Conservation (phyloP, 116 monocot species). For the Posidonia oceanica region DNA sequence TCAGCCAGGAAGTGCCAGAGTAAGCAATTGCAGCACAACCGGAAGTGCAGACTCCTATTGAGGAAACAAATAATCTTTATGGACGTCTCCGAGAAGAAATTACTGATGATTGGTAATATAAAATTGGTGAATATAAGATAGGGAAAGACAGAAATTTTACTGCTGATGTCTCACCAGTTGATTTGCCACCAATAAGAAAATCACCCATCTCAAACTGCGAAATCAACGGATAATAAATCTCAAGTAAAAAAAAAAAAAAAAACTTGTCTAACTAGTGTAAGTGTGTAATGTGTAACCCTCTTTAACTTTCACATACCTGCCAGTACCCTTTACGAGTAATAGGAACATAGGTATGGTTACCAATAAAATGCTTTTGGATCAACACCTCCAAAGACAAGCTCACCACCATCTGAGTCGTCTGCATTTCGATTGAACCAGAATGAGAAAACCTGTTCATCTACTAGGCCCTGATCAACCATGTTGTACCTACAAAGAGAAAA, state of each 20-base stretch:
- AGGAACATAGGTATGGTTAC: slow-evolving; percentile 64
- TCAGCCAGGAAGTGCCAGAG: slow-evolving; percentile 85
- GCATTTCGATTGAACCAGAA: slow-evolving; percentile 75
- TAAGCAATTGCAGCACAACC: slow-evolving; percentile 87
- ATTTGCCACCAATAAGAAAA: slow-evolving; percentile 33
- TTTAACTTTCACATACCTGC: slow-evolving; percentile 38
- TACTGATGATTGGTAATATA: not conserved
- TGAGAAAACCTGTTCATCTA: slow-evolving; percentile 58
- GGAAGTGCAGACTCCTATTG: slow-evolving; percentile 54
- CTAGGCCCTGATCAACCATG: slow-evolving; percentile 53
- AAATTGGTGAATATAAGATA: not conserved
- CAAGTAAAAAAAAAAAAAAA: too few relatives aligned
- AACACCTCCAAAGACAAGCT: slow-evolving; percentile 78
- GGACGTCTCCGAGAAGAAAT: not conserved
- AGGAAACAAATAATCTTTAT: slow-evolving; percentile 1
- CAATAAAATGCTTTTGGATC: slow-evolving; percentile 59
- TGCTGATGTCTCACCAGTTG: slow-evolving; percentile 30
- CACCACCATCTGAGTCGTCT: slow-evolving; percentile 43
- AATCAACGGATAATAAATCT: not conserved
- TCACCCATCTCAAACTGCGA: slow-evolving; percentile 76
- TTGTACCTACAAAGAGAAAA: slow-evolving; percentile 33
- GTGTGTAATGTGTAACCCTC: not conserved
- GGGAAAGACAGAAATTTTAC: not conserved
- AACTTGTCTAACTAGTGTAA: too few relatives aligned
- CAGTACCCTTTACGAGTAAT: slow-evolving; percentile 73